phyloP scores from a whole-genome alignment of 139 green algal species.

The Mesostigma viride region DNA sequence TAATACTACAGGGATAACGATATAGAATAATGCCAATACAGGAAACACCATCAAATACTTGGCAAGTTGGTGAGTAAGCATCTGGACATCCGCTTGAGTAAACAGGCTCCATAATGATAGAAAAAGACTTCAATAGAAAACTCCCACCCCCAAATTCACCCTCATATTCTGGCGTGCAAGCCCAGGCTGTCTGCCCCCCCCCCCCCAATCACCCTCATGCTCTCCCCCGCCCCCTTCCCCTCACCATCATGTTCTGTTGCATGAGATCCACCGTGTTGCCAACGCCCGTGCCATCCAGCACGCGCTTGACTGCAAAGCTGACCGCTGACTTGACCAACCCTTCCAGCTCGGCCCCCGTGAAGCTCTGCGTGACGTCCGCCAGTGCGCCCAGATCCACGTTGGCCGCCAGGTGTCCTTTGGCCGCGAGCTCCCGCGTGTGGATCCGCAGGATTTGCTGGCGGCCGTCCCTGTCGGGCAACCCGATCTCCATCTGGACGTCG shows the following conservation, averaged over 20 bases:
- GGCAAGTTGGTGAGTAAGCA: too few species aligned
- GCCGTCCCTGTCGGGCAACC: constrained; percentile 18
- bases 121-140: too few species aligned
- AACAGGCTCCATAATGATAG: too few species aligned
- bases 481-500: constrained; percentile 23
- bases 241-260: too few species aligned
- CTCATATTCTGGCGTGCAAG: too few species aligned
- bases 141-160: too few species aligned
- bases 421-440: constrained; percentile 19
- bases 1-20: too few species aligned
- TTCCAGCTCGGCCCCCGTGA: constrained; percentile 28
- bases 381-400: constrained; percentile 21
- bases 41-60: too few species aligned
- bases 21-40: too few species aligned
- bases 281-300: background rate
- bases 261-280: background rate
- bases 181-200: background rate
- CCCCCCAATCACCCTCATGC: background rate
- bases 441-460: constrained; percentile 28
- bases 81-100: too few species aligned
- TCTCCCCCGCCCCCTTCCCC: too few species aligned
- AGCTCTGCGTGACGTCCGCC: constrained; percentile 11
- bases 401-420: constrained; percentile 7
- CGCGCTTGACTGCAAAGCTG: constrained; percentile 1
- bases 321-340: constrained; percentile 15